Evolutionary conservation across 164 flowering plant species (phyloP).

Genomic region (Houttuynia cordata): DNA sequence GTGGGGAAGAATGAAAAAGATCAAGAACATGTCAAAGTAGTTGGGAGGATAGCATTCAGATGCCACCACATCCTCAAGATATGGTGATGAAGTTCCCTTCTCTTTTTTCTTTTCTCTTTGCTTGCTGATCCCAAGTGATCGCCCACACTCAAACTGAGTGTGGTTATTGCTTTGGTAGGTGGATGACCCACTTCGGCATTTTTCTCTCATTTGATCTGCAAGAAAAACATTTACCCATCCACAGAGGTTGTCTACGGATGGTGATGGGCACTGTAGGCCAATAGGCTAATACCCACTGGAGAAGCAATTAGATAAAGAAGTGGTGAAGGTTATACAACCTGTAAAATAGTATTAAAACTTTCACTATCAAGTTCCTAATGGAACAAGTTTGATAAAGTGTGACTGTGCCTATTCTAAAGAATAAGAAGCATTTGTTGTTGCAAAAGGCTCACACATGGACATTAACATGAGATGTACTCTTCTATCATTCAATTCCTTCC

Average conservation of each 20-base stretch:
- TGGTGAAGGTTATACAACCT: too few species aligned
- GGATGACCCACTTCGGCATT: not conserved
- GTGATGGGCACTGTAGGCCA: too few species aligned
- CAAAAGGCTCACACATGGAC: not conserved
- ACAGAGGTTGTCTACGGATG: too few species aligned
- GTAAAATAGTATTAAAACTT: too few species aligned
- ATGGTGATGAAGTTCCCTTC: not conserved
- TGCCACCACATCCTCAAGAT: conserved; percentile 1
- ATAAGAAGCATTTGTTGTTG: not conserved
- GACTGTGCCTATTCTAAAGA: not conserved
- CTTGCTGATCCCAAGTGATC: not conserved
- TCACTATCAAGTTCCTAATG: too few species aligned
- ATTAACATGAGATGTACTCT: not conserved
- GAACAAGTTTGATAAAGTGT: not conserved
- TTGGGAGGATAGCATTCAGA: conserved; percentile 2
- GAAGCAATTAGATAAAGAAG: too few species aligned
- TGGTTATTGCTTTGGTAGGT: not conserved
- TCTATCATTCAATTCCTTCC: not conserved
- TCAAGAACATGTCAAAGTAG: not conserved
- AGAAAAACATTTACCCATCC: not conserved
- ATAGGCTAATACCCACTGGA: too few species aligned
- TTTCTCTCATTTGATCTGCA: not conserved
- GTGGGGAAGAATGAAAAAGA: not conserved
- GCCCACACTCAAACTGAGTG: not conserved
- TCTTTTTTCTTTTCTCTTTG: not conserved